Base-by-base conservation (phyloP, 2,329 filamentous ascomycete species). In the Aspergillus tubingensis region DNA sequence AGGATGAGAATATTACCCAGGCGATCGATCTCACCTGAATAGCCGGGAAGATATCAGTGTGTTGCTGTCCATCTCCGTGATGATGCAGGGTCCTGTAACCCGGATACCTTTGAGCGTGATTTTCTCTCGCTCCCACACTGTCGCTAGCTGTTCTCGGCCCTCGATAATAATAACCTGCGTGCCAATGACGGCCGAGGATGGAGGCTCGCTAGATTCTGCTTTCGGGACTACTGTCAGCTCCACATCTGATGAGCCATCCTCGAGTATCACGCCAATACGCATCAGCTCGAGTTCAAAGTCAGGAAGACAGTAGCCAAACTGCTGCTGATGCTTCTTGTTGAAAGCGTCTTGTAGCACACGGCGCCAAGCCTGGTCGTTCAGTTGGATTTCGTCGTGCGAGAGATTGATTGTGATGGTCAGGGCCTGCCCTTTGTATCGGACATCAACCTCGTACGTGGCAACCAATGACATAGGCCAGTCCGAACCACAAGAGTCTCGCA, bases 21-120 rank as follows among this genome's bases (percentile, higher is more conserved):
- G 5, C 64, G 66, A 59, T 83, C 81, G 5, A 82, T 77, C 60
- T 81, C 79, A 5, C 79, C 80, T 48, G 74, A 74, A 59, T 76
- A 79, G 0, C 80, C 81, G 0, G 81, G 81, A 4, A 82, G 71
- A 25, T n/a, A 83, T 79, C 2, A 83, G 71, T 0, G 81, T 83
- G 63, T 83, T 83, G 19, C 80, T 81, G 63, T 83, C 81, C 79
- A 82, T 82, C 61, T 83, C 80, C 0, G 77, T 77, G 39, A 83
- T 67, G n/a, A 83, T 73, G 41, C 79, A 80, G 5, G 81, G 81
- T 0, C 81, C 81, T 1, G 67, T 54, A 2, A 83, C 70, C 38
- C 74, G 73, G 39, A 78, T 69, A 1, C 80, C 70, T 39, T 79
- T 70, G 48, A 76, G 74, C 13, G 68, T 77, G 52, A 82, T 72